Percentiles rank a stretch among this genome's conserved stretches.
These are phyloP conservation scores for Penicillium canescens DNA, from an alignment of 495 filamentous ascomycete species.

Conservation along the genomic window DNA sequence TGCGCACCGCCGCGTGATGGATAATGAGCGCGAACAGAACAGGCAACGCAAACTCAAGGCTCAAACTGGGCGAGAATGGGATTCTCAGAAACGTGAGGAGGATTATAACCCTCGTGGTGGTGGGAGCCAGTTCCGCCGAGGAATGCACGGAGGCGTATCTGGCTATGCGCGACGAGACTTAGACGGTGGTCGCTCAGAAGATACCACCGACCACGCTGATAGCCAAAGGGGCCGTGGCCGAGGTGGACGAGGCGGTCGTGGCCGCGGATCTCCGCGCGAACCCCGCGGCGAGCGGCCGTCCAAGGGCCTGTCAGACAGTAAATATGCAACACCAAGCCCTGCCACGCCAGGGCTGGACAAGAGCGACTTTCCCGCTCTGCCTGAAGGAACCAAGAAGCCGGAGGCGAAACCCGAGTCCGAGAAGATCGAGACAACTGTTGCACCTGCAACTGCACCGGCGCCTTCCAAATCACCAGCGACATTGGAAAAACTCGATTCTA, in stretches of 20 bases:
- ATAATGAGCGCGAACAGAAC: constrained; percentile 71
- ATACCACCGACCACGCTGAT: constrained; percentile 7
- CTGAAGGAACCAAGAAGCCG: constrained; percentile 23
- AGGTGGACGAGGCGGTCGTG: constrained; percentile 34
- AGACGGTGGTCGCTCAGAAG: constrained; percentile 24
- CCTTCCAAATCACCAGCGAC: constrained; percentile 7
- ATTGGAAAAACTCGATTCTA: constrained; percentile 27
- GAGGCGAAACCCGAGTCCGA: constrained; percentile 3
- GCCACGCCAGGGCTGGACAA: constrained; percentile 30
- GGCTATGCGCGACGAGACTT: constrained; percentile 37
- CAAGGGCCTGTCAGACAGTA: constrained; percentile 16
- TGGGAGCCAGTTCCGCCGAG: constrained; percentile 50
- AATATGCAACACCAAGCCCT: constrained; percentile 9
- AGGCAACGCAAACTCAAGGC: constrained; percentile 68
- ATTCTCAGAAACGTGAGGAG: constrained; percentile 69
- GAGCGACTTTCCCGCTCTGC: constrained; percentile 46
- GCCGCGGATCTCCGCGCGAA: constrained; percentile 35
- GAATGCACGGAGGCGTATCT: constrained; percentile 61
- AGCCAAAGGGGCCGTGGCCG: constrained; percentile 24
- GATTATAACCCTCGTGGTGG: constrained; percentile 51
- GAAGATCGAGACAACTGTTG: constrained; percentile 4
- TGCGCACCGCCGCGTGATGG: constrained; percentile 58
- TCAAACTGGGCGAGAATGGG: constrained; percentile 70
- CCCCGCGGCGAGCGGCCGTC: constrained; percentile 24
- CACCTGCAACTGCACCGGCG: neutral